Evolutionary conservation across 108 stramenopile species (phyloP).

Genomic region (Cylindrotheca fusiformis): DNA sequence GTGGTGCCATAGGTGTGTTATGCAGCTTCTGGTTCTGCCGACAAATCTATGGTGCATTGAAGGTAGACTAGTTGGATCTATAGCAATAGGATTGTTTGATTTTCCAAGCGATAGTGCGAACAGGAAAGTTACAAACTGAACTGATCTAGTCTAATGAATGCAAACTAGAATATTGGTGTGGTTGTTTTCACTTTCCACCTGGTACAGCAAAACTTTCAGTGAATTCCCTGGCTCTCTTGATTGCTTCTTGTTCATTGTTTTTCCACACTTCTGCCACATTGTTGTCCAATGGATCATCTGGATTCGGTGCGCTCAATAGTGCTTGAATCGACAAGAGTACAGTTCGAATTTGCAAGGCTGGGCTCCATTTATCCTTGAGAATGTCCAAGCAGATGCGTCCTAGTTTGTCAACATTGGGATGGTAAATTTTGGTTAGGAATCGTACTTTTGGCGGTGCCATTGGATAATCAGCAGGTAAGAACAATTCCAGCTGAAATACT

Average conservation of each 20-base stretch:
- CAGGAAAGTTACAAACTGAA: too few relatives aligned
- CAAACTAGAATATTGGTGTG: too few relatives aligned
- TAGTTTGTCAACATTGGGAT: constrained; percentile 98
- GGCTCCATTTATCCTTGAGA: constrained; percentile 99
- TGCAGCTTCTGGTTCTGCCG: constrained; percentile 74
- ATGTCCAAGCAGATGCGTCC: constrained; percentile 99
- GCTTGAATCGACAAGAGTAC: constrained; percentile 94
- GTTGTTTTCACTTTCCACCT: neutral
- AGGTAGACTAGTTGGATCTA: constrained; percentile 65
- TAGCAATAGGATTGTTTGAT: too few relatives aligned
- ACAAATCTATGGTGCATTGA: constrained; percentile 49
- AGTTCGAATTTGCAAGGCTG: constrained; percentile 96
- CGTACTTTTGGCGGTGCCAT: constrained; percentile 99
- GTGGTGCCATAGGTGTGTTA: constrained; percentile 89
- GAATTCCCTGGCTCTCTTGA: constrained; percentile 86
- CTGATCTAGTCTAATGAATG: too few relatives aligned
- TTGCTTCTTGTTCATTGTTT: constrained; percentile 88
- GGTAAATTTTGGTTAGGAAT: constrained; percentile 98
- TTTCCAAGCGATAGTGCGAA: too few relatives aligned
- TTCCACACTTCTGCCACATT: constrained; percentile 98
- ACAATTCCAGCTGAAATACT: constrained; percentile 93
- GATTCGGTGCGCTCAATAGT: constrained; percentile 95
- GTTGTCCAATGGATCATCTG: constrained; percentile 98
- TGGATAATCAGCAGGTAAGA: constrained; percentile 98
- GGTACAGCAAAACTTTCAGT: constrained; percentile 89